These are phyloP conservation scores for Trichoderma endophyticum DNA, from an alignment of 2,329 filamentous ascomycete species.

Conservation along the genomic window DNA sequence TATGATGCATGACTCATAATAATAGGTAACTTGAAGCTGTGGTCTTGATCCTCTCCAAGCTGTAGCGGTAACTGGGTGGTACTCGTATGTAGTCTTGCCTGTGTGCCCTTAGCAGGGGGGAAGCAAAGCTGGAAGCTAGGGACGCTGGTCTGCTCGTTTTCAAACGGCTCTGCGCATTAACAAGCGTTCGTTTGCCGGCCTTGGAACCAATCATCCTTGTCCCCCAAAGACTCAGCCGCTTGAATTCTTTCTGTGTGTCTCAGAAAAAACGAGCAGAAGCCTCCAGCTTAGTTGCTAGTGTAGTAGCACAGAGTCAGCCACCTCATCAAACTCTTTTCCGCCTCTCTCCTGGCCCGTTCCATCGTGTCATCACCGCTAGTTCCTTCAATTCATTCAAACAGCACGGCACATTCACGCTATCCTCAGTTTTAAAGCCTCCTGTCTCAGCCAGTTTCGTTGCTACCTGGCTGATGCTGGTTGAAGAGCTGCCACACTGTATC, in stretches of 20 bases:
- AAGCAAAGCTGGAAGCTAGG: background rate
- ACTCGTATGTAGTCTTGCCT: background rate
- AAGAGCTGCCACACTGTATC: conserved; percentile 57
- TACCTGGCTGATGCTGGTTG: conserved; percentile 45
- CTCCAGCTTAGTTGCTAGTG: background rate
- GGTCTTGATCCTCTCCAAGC: background rate
- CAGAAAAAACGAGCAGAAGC: background rate
- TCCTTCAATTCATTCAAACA: background rate
- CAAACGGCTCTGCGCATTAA: background rate
- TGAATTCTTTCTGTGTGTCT: background rate
- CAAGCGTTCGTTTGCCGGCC: background rate
- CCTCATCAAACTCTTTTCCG: background rate
- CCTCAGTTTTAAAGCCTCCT: background rate
- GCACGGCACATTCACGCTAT: background rate
- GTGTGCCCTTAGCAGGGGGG: background rate
- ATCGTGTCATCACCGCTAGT: background rate
- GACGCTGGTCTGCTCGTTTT: background rate
- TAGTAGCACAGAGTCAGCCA: background rate
- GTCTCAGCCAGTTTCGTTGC: conserved; percentile 17
- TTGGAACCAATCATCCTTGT: background rate
- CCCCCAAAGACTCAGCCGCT: background rate
- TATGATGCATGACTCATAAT: background rate
- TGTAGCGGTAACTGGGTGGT: background rate
- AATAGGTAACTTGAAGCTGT: background rate
- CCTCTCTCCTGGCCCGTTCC: background rate